Evolutionary conservation across 768 basidiomycete species (phyloP), one percentile per base, ranked within the genome.

Genomic region (Rhodotorula paludigena): DNA sequence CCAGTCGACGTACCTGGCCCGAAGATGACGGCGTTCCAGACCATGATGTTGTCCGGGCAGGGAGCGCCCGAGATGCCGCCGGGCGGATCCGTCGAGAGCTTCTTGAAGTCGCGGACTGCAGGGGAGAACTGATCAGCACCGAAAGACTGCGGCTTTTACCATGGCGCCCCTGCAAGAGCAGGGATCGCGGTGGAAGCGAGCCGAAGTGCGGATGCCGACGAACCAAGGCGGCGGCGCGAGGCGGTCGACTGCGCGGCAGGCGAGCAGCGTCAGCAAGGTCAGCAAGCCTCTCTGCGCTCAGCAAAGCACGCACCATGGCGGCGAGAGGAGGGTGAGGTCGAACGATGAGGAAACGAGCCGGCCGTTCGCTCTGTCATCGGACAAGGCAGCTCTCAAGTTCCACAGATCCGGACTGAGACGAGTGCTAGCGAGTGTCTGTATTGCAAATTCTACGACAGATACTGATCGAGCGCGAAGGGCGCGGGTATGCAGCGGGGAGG

Each of bases 1-100:
- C 11, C 21, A 11, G 12, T 42, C n/a, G 25, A 80, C 87, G 76
- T 66, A 92, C 94, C 88, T 79, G 96, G 96, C 5, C 96, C 96
- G 77, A 99, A 98, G 70, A 99, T 99, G 64, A 99, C 96, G 3
- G 96, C 96, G 76, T 99, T 99, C 96, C 96, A 99, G 23, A 97
- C 83, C 92, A 98, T 96, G 79, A 99, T 96, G 78, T 98, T 98
- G 78, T 98, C 96, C 5, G 91, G 87, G 77, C 91, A 92, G 77
- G 96, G 94, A 75, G 91, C 93, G 21, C 94, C 96, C 8, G 91
- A 93, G 73, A 99, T 92, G 11, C 96, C 96, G 60, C 89, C 87
- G 0, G 96, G 96, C 8, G 94, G 93, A 77, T 98, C 96, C 32
- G 87, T 87, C 53, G 91, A 90, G 51, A 99, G 84, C 33, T 91